Evolutionary conservation across 805 yeast genomes (phyloP).

Genomic region (Monosporozyma servazzii): DNA sequence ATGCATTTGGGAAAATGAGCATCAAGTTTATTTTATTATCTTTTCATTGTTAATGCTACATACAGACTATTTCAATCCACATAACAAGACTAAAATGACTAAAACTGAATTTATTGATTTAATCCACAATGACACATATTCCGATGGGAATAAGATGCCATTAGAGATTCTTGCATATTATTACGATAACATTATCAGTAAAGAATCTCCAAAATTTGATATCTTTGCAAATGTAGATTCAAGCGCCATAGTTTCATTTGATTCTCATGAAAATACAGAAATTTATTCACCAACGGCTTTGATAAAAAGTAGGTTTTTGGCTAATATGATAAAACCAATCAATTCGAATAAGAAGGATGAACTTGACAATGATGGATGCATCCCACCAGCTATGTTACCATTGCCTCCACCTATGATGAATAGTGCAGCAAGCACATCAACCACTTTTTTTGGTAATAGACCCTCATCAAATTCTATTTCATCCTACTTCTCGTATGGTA

Average conservation of each 20-base stretch:
- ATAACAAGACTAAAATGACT: constrained; percentile 59
- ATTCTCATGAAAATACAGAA: constrained; percentile 1
- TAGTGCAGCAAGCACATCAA: neutral
- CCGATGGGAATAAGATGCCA: constrained; percentile 25
- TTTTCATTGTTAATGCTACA: constrained; percentile 64
- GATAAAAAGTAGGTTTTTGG: constrained; percentile 6
- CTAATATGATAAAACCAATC: neutral
- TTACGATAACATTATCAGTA: constrained; percentile 56
- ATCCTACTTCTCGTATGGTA: constrained; percentile 14
- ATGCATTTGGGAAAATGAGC: constrained; percentile 31
- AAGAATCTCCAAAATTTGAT: constrained; percentile 39
- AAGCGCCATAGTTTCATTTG: neutral
- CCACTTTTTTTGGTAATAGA: constrained; percentile 4
- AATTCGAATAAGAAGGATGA: neutral
- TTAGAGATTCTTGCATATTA: constrained; percentile 45
- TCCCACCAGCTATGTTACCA: neutral
- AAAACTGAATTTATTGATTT: constrained; percentile 51
- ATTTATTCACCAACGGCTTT: constrained; percentile 21
- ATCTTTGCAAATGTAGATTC: neutral
- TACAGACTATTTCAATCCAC: constrained; percentile 62
- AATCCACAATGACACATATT: constrained; percentile 28
- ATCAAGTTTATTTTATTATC: constrained; percentile 52
- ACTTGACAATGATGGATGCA: neutral
- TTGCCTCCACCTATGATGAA: neutral
- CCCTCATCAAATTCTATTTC: constrained; percentile 20